Conservation (phyloP, 768 basidiomycete species). For the Kwoniella botswanensis region DNA sequence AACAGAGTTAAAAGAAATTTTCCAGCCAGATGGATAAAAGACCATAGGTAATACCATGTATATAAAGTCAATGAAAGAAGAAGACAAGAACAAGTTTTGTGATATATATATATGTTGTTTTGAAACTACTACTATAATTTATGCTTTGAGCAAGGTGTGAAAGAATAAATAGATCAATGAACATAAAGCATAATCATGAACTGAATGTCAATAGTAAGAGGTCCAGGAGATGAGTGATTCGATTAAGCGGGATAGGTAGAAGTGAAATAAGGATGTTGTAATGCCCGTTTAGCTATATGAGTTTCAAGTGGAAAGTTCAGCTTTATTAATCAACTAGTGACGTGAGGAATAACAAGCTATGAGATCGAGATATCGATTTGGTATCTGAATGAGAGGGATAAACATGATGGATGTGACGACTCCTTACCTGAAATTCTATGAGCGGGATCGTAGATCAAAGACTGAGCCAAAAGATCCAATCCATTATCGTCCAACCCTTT, state of each 20-base stretch:
- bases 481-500: slow-evolving; percentile 75
- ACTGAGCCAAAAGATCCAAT: slow-evolving; percentile 77
- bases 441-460: slow-evolving; percentile 83
- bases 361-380: not conserved
- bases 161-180: not conserved
- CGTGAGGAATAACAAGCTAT: not conserved
- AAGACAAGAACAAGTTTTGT: too few species aligned
- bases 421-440: slow-evolving; percentile 85
- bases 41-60: too few species aligned
- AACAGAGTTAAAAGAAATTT: too few species aligned
- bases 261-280: slow-evolving; percentile 63
- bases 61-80: too few species aligned
- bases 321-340: not conserved
- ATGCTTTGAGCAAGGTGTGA: not conserved
- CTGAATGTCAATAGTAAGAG: not conserved
- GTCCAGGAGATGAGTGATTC: not conserved
- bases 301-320: not conserved
- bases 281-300: slow-evolving; percentile 66
- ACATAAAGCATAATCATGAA: not conserved
- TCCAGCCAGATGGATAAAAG: too few species aligned
- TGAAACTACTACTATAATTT: not conserved
- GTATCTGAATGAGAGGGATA: too few species aligned
- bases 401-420: slow-evolving; percentile 35
- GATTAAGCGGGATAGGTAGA: slow-evolving; percentile 11
- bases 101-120: not conserved